Evolutionary conservation across 2,329 filamentous ascomycete species (phyloP).

Genomic region (Aspergillus caelatus): DNA sequence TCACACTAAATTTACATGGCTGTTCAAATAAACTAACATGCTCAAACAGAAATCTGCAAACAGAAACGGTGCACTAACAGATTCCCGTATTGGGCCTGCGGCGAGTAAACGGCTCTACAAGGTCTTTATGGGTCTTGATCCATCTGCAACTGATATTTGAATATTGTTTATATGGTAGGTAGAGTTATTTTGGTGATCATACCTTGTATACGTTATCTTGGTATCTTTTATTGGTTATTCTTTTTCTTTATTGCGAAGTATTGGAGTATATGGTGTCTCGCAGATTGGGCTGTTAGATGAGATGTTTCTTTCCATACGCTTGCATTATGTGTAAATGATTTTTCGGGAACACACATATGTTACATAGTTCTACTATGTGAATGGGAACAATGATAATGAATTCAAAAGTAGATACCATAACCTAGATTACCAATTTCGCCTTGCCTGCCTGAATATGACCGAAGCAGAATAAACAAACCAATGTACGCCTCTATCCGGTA

Average conservation of each 20-base stretch:
- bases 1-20: not conserved
- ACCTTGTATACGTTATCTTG: not conserved
- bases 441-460: not conserved
- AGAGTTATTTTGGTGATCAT: not conserved
- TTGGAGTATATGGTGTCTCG: not conserved
- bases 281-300: not conserved
- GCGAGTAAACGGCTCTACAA: slow-evolving; percentile 52
- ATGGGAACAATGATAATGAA: not conserved
- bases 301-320: not conserved
- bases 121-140: slow-evolving; percentile 52
- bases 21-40: not conserved
- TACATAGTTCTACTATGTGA: not conserved
- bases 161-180: not conserved
- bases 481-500: slow-evolving; percentile 1
- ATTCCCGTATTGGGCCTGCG: slow-evolving; percentile 51
- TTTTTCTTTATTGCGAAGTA: not conserved
- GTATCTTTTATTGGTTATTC: not conserved
- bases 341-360: not conserved
- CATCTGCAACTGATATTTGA: slow-evolving; percentile 47
- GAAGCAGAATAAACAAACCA: not conserved
- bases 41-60: slow-evolving; percentile 49
- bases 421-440: not conserved
- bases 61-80: slow-evolving; percentile 48
- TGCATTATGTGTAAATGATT: not conserved
- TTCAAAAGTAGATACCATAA: not conserved